These are phyloP conservation scores for Tetrapyrgos nigripes DNA, from an alignment of 1,284 basidiomycete genomes.

Conservation along the genomic window DNA sequence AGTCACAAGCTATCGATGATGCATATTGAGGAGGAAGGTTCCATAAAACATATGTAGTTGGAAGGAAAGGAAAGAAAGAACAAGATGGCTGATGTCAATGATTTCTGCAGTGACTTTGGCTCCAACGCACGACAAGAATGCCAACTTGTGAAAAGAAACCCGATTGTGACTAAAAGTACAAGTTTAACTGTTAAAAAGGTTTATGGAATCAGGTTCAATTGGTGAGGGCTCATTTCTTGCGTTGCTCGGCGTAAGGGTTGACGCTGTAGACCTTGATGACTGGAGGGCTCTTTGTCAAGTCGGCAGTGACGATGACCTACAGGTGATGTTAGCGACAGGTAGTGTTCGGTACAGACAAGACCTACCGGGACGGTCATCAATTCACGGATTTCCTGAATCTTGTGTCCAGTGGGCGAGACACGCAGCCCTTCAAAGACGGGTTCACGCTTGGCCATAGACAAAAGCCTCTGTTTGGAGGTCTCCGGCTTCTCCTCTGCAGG, in stretches of 20 bases:
- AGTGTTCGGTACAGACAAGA: constrained; percentile 21
- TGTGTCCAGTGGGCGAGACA: constrained; percentile 76
- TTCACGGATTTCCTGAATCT: constrained; percentile 92
- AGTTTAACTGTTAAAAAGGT: too few relatives aligned
- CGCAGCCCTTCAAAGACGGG: constrained; percentile 85
- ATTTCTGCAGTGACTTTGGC: constrained; percentile 19
- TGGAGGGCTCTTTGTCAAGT: constrained; percentile 92
- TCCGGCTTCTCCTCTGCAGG: constrained; percentile 51
- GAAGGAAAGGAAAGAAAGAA: constrained; percentile 12
- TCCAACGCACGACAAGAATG: constrained; percentile 13
- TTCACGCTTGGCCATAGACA: constrained; percentile 75
- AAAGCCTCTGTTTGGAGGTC: constrained; percentile 76
- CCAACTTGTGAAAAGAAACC: constrained; percentile 1
- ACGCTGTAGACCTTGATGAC: constrained; percentile 94
- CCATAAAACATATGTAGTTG: background rate
- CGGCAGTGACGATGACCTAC: constrained; percentile 91
- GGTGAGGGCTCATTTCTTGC: constrained; percentile 41
- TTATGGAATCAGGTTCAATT: too few relatives aligned
- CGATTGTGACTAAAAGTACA: constrained; percentile 31
- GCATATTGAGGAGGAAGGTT: constrained; percentile 3
- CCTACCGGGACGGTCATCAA: constrained; percentile 89
- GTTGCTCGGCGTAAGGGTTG: constrained; percentile 74
- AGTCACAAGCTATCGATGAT: constrained; percentile 5
- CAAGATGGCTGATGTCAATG: too few relatives aligned
- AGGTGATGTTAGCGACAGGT: constrained; percentile 4